These are phyloP conservation scores for Eucalyptus leucophloia DNA, from an alignment of 345 rosid genomes.

Conservation along the genomic window DNA sequence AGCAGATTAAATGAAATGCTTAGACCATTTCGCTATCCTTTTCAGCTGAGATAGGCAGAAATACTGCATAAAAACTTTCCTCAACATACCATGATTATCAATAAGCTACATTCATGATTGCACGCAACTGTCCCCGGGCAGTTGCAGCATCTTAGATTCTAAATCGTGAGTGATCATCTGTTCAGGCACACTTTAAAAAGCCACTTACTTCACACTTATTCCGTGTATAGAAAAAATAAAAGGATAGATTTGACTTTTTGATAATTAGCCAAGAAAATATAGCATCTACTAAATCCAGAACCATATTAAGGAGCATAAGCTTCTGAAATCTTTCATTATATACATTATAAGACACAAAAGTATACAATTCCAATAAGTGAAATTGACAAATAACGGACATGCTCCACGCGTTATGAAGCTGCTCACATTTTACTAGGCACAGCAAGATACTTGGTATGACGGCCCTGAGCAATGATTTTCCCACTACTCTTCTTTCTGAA, in stretches of 20 bases:
- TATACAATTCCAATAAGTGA: not conserved
- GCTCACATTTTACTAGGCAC: conserved; percentile 38
- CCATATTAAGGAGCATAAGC: not conserved
- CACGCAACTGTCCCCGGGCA: not conserved
- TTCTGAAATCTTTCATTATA: not conserved
- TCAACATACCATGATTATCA: not conserved
- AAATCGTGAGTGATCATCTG: not conserved
- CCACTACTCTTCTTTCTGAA: conserved; percentile 70
- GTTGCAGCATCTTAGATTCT: not conserved
- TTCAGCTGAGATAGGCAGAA: not conserved
- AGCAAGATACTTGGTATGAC: conserved; percentile 80
- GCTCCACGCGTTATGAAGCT: not conserved
- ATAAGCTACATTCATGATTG: not conserved
- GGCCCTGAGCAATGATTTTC: conserved; percentile 82
- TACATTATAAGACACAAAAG: not conserved
- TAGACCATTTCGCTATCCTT: not conserved
- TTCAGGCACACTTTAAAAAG: not conserved
- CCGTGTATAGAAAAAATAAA: not conserved
- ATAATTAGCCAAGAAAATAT: not conserved
- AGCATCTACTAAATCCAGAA: not conserved
- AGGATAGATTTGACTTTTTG: not conserved
- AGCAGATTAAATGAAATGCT: not conserved
- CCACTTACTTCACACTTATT: not conserved
- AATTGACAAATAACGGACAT: not conserved
- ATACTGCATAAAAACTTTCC: not conserved